Evolutionary conservation across 1,284 basidiomycete species (phyloP).

Genomic region (Ustilago esculenta): DNA sequence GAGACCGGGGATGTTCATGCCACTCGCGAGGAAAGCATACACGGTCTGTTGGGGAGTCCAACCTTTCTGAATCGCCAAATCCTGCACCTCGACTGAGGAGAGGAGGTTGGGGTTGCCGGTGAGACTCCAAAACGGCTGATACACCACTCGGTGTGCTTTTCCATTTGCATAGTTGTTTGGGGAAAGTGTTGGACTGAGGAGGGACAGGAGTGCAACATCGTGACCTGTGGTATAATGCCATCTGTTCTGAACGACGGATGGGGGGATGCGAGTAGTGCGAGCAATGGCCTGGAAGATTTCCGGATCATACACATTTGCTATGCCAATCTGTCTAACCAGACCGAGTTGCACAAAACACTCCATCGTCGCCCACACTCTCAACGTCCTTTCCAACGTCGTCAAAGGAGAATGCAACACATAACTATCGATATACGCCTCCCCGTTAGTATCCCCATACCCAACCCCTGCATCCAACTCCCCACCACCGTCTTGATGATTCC

Average conservation of each 20-base stretch:
- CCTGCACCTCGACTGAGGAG: slow-evolving; percentile 36
- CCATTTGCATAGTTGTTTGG: slow-evolving; percentile 51
- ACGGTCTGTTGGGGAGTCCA: slow-evolving; percentile 58
- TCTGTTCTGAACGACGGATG: slow-evolving; percentile 59
- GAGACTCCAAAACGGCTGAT: slow-evolving; percentile 65
- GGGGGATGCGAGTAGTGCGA: slow-evolving; percentile 39
- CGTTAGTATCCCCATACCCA: slow-evolving; percentile 29
- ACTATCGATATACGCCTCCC: slow-evolving; percentile 57
- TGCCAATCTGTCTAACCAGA: slow-evolving; percentile 54
- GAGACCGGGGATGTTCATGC: slow-evolving; percentile 56
- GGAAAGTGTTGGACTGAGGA: slow-evolving; percentile 51
- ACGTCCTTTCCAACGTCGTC: slow-evolving; percentile 53
- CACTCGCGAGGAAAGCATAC: slow-evolving; percentile 53
- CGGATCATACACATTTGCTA: slow-evolving; percentile 62
- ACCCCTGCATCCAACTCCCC: slow-evolving; percentile 29
- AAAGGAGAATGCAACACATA: slow-evolving; percentile 62
- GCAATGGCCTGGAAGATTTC: slow-evolving; percentile 54
- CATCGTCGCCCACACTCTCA: slow-evolving; percentile 61
- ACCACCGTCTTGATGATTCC: slow-evolving; percentile 6
- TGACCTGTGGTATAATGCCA: slow-evolving; percentile 64
- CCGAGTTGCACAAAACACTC: slow-evolving; percentile 57
- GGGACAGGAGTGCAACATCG: slow-evolving; percentile 60
- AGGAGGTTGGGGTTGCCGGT: slow-evolving; percentile 60
- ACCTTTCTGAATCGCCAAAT: slow-evolving; percentile 26
- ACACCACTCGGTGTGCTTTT: slow-evolving; percentile 29